Evolutionary conservation across 2,329 filamentous ascomycete genomes (phyloP).

Genomic region (Diaporthe sp.): DNA sequence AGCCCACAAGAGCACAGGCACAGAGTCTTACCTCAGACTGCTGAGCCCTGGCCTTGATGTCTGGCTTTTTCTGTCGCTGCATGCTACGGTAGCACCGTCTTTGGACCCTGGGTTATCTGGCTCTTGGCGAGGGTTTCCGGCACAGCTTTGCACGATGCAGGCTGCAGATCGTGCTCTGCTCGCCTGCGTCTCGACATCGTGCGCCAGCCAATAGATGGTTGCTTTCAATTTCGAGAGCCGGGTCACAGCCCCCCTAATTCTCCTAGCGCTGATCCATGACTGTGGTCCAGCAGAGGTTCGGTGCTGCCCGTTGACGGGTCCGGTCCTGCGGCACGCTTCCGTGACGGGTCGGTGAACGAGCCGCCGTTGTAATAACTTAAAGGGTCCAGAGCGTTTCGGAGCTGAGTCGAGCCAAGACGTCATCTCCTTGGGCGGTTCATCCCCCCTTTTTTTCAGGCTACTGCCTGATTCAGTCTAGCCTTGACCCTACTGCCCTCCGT

Average conservation of each 20-base stretch:
- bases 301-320: slow-evolving; percentile 16
- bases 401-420: slow-evolving; percentile 27
- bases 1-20: neutral
- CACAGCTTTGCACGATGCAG: slow-evolving; percentile 10
- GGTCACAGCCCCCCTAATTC: slow-evolving; percentile 12
- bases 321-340: slow-evolving; percentile 2
- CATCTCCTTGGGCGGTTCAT: neutral
- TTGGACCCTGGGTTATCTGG: neutral
- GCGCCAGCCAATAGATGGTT: neutral
- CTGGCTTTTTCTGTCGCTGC: neutral
- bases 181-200: neutral
- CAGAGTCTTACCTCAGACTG: neutral
- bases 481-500: neutral
- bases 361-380: slow-evolving; percentile 14
- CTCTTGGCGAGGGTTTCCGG: neutral
- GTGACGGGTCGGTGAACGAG: slow-evolving; percentile 6
- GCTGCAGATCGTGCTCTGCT: slow-evolving; percentile 24
- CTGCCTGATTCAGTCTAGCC: neutral
- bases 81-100: neutral
- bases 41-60: neutral
- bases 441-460: neutral
- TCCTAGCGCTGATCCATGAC: slow-evolving; percentile 14
- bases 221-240: neutral
- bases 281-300: neutral
- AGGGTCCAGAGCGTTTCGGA: slow-evolving; percentile 18